These are phyloP conservation scores for Artomyces pyxidatus DNA, from an alignment of 768 basidiomycete genomes.

Conservation along the genomic window DNA sequence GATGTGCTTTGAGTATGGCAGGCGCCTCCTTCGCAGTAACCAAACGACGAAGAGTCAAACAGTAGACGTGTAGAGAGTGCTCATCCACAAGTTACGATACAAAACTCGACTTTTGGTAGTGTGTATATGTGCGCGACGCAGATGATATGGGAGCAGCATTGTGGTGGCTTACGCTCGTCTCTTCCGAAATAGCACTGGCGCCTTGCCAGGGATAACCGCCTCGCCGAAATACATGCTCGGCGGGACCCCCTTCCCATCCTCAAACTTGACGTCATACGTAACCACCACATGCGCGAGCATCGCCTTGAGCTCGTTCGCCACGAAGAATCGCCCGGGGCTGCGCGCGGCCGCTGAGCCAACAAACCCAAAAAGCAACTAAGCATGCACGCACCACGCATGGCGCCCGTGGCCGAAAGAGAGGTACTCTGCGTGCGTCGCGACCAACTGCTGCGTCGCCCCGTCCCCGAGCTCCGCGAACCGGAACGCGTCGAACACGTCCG, in stretches of 20 bases:
- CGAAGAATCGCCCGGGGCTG: conserved; percentile 31
- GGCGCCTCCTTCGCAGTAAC: no score
- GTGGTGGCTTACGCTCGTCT: no score
- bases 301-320: conserved; percentile 25
- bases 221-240: background rate
- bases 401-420: conserved; percentile 20
- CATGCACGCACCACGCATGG: conserved; percentile 19
- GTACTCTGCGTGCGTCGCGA: conserved; percentile 12
- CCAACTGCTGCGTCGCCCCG: no score
- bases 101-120: no score
- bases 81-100: no score
- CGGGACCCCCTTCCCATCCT: conserved; percentile 12
- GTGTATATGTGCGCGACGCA: no score
- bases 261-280: conserved; percentile 25
- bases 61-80: no score
- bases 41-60: no score
- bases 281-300: conserved; percentile 25
- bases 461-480: conserved; percentile 33
- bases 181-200: no score
- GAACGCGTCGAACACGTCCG: conserved; percentile 33
- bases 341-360: background rate
- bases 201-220: no score
- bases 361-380: background rate
- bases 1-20: no score
- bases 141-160: no score